Percentiles rank a stretch among this genome's conserved stretches.
Evolutionary conservation across 805 yeast genomes (phyloP).

Genomic region (Suhomyces sp.): DNA sequence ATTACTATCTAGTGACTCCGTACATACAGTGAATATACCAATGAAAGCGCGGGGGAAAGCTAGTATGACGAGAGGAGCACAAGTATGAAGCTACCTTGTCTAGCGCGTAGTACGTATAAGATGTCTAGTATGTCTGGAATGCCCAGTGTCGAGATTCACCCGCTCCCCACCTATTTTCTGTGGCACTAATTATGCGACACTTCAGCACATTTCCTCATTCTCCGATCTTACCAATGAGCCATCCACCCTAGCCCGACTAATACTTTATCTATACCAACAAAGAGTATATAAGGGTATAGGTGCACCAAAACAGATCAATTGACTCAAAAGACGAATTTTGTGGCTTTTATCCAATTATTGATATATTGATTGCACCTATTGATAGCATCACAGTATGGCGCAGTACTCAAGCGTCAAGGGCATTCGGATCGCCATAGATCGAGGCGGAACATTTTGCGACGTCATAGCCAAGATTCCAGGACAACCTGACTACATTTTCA

Average conservation of each 20-base stretch:
- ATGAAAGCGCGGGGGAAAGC: too few species aligned
- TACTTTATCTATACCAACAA: background rate
- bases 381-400: background rate
- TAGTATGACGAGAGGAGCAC: too few species aligned
- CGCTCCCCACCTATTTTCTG: background rate
- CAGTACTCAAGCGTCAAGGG: slow-evolving; percentile 9
- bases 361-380: background rate
- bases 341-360: background rate
- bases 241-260: background rate
- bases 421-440: slow-evolving; percentile 34
- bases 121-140: too few species aligned
- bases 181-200: background rate
- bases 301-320: background rate
- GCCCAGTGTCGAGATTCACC: too few species aligned
- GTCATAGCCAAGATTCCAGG: slow-evolving; percentile 48
- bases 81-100: too few species aligned
- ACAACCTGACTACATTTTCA: slow-evolving; percentile 64
- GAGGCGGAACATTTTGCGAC: slow-evolving; percentile 93
- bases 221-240: background rate
- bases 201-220: background rate
- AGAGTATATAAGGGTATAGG: background rate
- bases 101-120: too few species aligned
- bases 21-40: too few species aligned
- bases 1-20: too few species aligned
- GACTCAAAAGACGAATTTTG: too few species aligned